Conservation (phyloP, 495 filamentous ascomycete species). For the Daldinia decipiens region DNA sequence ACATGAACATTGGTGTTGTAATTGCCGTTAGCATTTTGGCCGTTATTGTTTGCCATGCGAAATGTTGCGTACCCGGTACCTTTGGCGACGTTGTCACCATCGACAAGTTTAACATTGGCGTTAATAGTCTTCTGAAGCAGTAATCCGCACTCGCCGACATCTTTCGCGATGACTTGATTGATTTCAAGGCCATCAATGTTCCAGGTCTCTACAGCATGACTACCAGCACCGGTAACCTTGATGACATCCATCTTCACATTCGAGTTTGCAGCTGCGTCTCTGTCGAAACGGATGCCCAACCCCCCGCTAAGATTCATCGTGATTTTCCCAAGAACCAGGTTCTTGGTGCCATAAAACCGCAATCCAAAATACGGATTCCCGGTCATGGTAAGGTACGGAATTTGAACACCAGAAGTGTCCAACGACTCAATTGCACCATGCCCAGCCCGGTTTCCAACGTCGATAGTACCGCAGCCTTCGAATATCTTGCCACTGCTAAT, state of each 20-base stretch:
- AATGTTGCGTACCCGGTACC: constrained; percentile 60
- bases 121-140: constrained; percentile 57
- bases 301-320: constrained; percentile 58
- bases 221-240: constrained; percentile 54
- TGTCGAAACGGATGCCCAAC: constrained; percentile 59
- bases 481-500: constrained; percentile 58
- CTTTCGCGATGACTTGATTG: constrained; percentile 53
- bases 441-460: constrained; percentile 52
- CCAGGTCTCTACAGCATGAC: constrained; percentile 60
- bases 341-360: constrained; percentile 54
- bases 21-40: constrained; percentile 49
- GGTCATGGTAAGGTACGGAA: constrained; percentile 59
- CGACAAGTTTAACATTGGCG: constrained; percentile 55
- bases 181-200: constrained; percentile 58
- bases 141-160: constrained; percentile 59
- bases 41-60: constrained; percentile 59
- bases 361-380: constrained; percentile 61
- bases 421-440: constrained; percentile 57
- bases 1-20: constrained; percentile 58
- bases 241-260: constrained; percentile 58
- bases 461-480: constrained; percentile 61
- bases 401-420: constrained; percentile 50
- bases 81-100: constrained; percentile 56
- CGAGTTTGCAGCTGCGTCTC: constrained; percentile 53
- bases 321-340: constrained; percentile 54